A percentile compares a stretch with the other conserved stretches of the same genome.
These are phyloP conservation scores for Cairneyella variabilis DNA, from an alignment of 495 filamentous ascomycete species.

Conservation along the genomic window DNA sequence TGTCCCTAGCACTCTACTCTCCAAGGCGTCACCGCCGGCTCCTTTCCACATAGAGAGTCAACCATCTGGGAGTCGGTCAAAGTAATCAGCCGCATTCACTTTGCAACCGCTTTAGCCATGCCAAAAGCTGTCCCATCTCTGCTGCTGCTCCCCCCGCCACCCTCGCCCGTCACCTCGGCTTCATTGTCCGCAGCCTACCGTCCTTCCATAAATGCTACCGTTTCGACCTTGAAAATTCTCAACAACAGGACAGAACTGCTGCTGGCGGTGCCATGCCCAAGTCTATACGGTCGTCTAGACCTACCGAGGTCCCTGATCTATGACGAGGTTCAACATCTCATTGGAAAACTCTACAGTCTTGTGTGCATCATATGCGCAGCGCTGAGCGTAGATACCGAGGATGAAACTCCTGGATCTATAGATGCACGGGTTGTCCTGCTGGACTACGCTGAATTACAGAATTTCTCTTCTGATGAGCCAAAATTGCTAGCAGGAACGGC, in stretches of 20 bases:
- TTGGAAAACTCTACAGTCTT: slow-evolving; percentile 77
- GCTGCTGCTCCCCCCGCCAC: slow-evolving; percentile 54
- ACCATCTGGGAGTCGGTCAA: too few species aligned
- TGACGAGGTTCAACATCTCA: slow-evolving; percentile 58
- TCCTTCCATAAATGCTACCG: slow-evolving; percentile 44
- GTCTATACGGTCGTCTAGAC: slow-evolving; percentile 39
- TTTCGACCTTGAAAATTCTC: slow-evolving; percentile 39
- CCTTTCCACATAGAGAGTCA: too few species aligned
- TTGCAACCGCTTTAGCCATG: slow-evolving; percentile 8
- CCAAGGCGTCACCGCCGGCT: too few species aligned
- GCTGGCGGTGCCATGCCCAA: slow-evolving; percentile 49
- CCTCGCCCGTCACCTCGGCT: slow-evolving; percentile 38
- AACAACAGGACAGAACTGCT: slow-evolving; percentile 41
- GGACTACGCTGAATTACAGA: slow-evolving; percentile 33
- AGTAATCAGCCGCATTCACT: too few species aligned
- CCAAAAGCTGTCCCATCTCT: slow-evolving; percentile 39
- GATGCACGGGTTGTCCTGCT: slow-evolving; percentile 74
- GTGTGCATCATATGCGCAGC: slow-evolving; percentile 63
- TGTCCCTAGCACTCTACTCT: too few species aligned
- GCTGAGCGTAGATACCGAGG: slow-evolving; percentile 48
- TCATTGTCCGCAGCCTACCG: slow-evolving; percentile 54
- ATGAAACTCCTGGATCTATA: slow-evolving; percentile 66
- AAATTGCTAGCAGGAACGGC: slow-evolving; percentile 29
- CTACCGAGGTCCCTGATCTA: slow-evolving; percentile 53
- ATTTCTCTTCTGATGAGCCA: neutral